A percentile compares a stretch with the other conserved stretches of the same genome.
phyloP scores from a whole-genome alignment of 306 rosid genomes.

The Gillenia trifoliata region DNA sequence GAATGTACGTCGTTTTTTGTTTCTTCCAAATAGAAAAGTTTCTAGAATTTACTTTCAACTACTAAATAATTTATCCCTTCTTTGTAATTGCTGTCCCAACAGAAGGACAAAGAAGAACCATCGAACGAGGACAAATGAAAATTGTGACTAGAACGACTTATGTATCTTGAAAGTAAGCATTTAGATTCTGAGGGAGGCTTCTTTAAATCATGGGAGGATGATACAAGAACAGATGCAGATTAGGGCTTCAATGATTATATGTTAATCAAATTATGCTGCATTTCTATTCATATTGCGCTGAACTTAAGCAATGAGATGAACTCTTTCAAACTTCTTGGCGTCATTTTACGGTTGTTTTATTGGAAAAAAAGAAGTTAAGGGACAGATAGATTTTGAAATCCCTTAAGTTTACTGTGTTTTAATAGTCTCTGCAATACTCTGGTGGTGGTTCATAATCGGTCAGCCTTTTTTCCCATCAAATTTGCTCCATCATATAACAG shows the following conservation, averaged over 20 bases:
- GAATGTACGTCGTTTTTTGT: neutral
- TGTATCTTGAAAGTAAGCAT: slow-evolving; percentile 5
- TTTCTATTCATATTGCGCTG: neutral
- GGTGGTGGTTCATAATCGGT: neutral
- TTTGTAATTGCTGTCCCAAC: neutral
- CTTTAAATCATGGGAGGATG: neutral
- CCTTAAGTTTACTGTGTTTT: neutral
- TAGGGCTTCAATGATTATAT: neutral
- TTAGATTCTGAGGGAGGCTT: slow-evolving; percentile 1
- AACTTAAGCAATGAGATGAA: slow-evolving; percentile 10
- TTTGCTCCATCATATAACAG: neutral
- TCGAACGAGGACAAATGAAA: slow-evolving; percentile 27
- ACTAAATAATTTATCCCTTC: neutral
- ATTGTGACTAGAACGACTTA: neutral
- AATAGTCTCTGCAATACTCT: neutral
- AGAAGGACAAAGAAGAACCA: slow-evolving; percentile 31
- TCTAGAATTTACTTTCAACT: neutral
- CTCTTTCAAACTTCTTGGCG: neutral
- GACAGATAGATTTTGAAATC: neutral
- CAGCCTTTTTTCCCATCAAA: neutral
- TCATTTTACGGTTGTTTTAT: neutral
- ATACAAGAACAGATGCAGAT: slow-evolving; percentile 3
- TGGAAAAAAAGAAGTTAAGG: neutral
- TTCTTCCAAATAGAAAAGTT: neutral
- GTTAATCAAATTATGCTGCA: neutral